Evolutionary conservation across 192 early-diverging fungal species (phyloP).

Genomic region (Coemansia sp.): DNA sequence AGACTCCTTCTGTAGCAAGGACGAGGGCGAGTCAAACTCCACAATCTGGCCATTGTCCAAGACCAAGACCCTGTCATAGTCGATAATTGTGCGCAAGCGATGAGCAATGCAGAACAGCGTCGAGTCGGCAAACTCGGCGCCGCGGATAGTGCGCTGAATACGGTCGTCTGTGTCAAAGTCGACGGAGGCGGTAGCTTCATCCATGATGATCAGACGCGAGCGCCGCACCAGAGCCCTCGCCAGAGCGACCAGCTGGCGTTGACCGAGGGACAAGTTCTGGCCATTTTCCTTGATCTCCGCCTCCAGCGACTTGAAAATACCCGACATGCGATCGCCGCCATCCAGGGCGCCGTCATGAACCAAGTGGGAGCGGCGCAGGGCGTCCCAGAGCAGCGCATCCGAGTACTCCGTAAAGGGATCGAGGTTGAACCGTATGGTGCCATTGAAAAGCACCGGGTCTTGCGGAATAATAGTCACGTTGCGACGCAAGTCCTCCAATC

Average conservation of each 20-base stretch:
- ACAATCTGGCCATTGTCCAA: conserved; percentile 72
- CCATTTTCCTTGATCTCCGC: conserved; percentile 80
- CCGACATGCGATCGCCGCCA: conserved; percentile 11
- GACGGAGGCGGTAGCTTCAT: conserved; percentile 88
- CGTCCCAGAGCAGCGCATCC: conserved; percentile 77
- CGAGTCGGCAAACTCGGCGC: conserved; percentile 65
- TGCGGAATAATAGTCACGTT: conserved; percentile 89
- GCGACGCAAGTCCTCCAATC: conserved; percentile 76
- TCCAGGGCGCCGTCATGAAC: conserved; percentile 28
- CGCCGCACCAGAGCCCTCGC: conserved; percentile 75
- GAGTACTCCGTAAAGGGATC: conserved; percentile 82
- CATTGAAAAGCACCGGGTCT: conserved; percentile 80
- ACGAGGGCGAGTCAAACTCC: conserved; percentile 81
- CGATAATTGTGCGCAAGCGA: conserved; percentile 80
- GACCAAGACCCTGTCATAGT: conserved; percentile 83
- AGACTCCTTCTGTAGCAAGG: conserved; percentile 59
- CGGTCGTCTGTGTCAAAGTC: conserved; percentile 83
- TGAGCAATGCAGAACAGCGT: conserved; percentile 91
- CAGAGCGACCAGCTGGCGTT: conserved; percentile 75
- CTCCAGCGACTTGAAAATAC: conserved; percentile 55
- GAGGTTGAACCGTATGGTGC: conserved; percentile 81
- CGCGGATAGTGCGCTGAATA: conserved; percentile 87
- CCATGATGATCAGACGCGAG: conserved; percentile 72
- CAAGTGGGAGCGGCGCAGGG: conserved; percentile 74
- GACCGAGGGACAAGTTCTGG: conserved; percentile 74